Evolutionary conservation across 2,329 filamentous ascomycete genomes (phyloP).

Genomic region (Cladosporium sp.): DNA sequence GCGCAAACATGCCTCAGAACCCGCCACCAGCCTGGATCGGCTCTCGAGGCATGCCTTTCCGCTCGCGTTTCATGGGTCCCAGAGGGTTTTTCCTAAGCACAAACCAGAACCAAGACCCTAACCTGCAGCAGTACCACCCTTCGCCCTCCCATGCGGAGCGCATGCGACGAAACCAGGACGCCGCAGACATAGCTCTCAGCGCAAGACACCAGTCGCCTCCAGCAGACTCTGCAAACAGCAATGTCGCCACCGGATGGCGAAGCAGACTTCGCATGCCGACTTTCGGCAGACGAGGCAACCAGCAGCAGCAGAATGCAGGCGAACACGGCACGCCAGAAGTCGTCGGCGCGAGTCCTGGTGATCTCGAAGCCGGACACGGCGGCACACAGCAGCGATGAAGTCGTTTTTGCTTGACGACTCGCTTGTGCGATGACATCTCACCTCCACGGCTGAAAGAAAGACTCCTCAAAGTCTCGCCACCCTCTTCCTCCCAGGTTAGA

Average conservation of each 20-base stretch:
- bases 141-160: constrained; percentile 13
- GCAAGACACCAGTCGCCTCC: not conserved
- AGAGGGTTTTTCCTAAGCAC: constrained; percentile 24
- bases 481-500: no score
- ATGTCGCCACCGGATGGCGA: constrained; percentile 17
- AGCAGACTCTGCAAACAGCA: not conserved
- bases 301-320: constrained; percentile 3
- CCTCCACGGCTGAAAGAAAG: no score
- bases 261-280: constrained; percentile 20
- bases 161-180: constrained; percentile 10
- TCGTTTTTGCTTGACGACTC: no score
- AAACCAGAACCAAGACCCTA: constrained; percentile 6
- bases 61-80: constrained; percentile 24
- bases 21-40: constrained; percentile 28
- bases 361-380: constrained; percentile 26
- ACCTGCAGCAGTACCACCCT: constrained; percentile 2
- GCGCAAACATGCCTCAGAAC: constrained; percentile 18
- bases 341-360: constrained; percentile 18
- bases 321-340: constrained; percentile 20
- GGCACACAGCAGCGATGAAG: constrained; percentile 5
- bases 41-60: constrained; percentile 21
- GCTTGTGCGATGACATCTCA: no score
- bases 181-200: constrained; percentile 7
- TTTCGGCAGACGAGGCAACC: constrained; percentile 22
- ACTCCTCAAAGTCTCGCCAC: no score